A percentile compares a stretch with the other conserved stretches of the same genome.
Evolutionary conservation across 768 basidiomycete genomes (phyloP).

Genomic region (Lactarius deliciosus): DNA sequence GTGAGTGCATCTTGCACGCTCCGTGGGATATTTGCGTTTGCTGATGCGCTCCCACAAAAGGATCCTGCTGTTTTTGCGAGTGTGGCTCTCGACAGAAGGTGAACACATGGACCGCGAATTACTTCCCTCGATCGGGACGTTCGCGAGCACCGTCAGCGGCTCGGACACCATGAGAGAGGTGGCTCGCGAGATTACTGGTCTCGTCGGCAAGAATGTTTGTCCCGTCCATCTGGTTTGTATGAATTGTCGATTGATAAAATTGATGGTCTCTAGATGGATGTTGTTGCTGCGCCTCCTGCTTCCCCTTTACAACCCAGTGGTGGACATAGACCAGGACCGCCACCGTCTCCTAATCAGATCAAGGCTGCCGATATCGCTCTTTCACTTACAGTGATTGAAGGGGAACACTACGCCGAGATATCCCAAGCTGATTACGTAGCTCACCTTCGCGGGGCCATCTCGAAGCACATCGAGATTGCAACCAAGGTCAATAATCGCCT

Average conservation of each 20-base stretch:
- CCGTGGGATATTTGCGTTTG: neutral
- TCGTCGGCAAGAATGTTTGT: slow-evolving; percentile 22
- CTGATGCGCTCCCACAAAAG: slow-evolving; percentile 13
- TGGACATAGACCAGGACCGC: neutral
- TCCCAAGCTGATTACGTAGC: slow-evolving; percentile 45
- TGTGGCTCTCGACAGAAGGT: slow-evolving; percentile 18
- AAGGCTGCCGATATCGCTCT: slow-evolving; percentile 44
- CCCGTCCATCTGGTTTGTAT: neutral
- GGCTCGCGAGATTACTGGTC: slow-evolving; percentile 11
- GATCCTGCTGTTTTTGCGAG: slow-evolving; percentile 16
- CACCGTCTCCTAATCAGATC: slow-evolving; percentile 35
- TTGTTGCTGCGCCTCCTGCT: neutral
- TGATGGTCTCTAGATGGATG: slow-evolving; percentile 17
- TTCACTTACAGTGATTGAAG: slow-evolving; percentile 46
- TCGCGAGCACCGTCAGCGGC: slow-evolving; percentile 12
- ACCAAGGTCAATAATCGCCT: slow-evolving; percentile 43
- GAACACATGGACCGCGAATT: slow-evolving; percentile 32
- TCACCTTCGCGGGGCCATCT: slow-evolving; percentile 38
- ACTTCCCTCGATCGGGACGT: slow-evolving; percentile 30
- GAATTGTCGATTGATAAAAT: neutral
- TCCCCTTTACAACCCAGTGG: neutral
- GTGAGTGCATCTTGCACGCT: slow-evolving; percentile 8
- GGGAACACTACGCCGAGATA: slow-evolving; percentile 42
- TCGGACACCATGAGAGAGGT: slow-evolving; percentile 17
- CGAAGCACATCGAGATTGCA: slow-evolving; percentile 38